Evolutionary conservation across 495 filamentous ascomycete genomes (phyloP).

Genomic region (Hypoxylon trugodes): DNA sequence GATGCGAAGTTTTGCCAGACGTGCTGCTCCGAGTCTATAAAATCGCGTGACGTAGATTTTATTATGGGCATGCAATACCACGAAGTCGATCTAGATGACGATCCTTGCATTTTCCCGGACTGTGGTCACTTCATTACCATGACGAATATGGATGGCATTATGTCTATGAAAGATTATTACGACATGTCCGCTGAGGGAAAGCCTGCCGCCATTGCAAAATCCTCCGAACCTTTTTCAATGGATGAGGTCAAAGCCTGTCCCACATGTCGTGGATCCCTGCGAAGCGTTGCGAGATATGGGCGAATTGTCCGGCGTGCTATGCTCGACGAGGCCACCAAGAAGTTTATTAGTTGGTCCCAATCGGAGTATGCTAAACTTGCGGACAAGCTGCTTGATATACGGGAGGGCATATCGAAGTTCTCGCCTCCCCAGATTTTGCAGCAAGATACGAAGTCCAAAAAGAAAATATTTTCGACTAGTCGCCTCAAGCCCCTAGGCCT

Average conservation of each 20-base stretch:
- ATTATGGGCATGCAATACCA: constrained; percentile 60
- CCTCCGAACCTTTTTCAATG: constrained; percentile 61
- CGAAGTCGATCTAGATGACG: constrained; percentile 65
- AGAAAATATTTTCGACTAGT: constrained; percentile 4
- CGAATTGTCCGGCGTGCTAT: constrained; percentile 69
- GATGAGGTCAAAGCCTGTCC: constrained; percentile 67
- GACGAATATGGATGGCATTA: constrained; percentile 70
- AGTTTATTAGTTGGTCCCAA: constrained; percentile 66
- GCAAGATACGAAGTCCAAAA: neutral
- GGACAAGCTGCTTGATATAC: constrained; percentile 30
- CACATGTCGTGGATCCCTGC: constrained; percentile 68
- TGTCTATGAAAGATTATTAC: constrained; percentile 70
- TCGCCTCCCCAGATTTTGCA: neutral
- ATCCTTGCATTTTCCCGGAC: constrained; percentile 69
- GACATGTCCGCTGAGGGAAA: constrained; percentile 52
- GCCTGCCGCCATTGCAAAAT: constrained; percentile 53
- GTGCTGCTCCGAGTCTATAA: constrained; percentile 57
- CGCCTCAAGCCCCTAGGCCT: constrained; percentile 35
- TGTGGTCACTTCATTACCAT: constrained; percentile 75
- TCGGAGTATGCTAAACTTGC: constrained; percentile 58
- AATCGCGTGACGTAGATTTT: constrained; percentile 61
- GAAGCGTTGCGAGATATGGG: constrained; percentile 71
- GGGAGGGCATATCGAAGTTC: constrained; percentile 29
- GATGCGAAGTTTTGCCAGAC: constrained; percentile 60
- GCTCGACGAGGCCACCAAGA: constrained; percentile 74